Evolutionary conservation across 257 asterid species (phyloP).

Genomic region (Primulina eburnea): DNA sequence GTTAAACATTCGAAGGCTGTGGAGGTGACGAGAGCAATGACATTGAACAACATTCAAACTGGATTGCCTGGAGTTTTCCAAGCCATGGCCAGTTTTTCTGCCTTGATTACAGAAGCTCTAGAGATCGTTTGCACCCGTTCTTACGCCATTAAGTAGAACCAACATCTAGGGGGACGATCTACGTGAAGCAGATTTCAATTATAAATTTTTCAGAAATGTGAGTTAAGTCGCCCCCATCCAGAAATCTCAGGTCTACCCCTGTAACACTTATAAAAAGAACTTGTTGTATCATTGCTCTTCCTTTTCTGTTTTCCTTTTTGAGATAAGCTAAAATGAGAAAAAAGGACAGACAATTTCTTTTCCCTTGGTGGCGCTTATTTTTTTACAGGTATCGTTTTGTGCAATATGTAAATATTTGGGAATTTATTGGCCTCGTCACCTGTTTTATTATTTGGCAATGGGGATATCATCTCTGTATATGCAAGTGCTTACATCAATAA

Average conservation of each 20-base stretch:
- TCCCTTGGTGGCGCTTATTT: slow-evolving; percentile 30
- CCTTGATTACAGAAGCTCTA: slow-evolving; percentile 71
- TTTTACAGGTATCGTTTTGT: slow-evolving; percentile 20
- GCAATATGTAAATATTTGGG: slow-evolving; percentile 57
- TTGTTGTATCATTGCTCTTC: slow-evolving; percentile 6
- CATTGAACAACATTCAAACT: slow-evolving; percentile 85
- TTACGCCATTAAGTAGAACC: slow-evolving; percentile 56
- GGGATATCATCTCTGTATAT: too few relatives aligned
- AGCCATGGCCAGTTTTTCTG: slow-evolving; percentile 94
- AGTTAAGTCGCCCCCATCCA: too few relatives aligned
- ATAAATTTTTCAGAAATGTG: too few relatives aligned
- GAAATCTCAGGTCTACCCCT: not conserved
- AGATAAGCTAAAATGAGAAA: slow-evolving; percentile 37
- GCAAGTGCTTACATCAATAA: too few relatives aligned
- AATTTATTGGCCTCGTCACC: slow-evolving; percentile 52
- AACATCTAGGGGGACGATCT: not conserved
- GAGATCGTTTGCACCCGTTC: slow-evolving; percentile 79
- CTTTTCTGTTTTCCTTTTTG: slow-evolving; percentile 26
- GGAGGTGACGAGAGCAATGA: slow-evolving; percentile 91
- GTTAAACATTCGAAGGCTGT: slow-evolving; percentile 70
- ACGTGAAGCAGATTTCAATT: too few relatives aligned
- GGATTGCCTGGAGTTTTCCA: slow-evolving; percentile 98
- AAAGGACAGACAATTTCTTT: slow-evolving; percentile 35
- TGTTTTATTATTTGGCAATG: not conserved
- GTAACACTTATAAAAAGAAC: not conserved